These are phyloP conservation scores for Rosa persica DNA, from an alignment of 306 rosid genomes.

Conservation along the genomic window DNA sequence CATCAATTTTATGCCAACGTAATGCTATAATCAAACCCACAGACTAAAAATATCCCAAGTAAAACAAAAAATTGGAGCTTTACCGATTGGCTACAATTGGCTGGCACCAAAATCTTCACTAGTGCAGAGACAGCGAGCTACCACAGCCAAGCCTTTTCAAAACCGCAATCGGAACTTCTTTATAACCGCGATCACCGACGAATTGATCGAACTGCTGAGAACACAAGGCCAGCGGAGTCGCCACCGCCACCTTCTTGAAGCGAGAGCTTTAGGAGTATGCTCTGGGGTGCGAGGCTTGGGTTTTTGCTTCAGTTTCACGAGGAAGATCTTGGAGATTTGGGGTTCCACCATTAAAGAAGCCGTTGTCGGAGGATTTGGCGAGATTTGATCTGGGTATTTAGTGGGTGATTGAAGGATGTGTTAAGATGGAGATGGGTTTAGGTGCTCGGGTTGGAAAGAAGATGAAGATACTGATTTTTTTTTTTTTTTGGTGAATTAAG, in stretches of 20 bases:
- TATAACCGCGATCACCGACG: conserved; percentile 32
- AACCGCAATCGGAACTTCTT: conserved; percentile 28
- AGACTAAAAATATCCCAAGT: not conserved
- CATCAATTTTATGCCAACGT: too few relatives aligned
- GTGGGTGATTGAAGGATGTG: too few relatives aligned
- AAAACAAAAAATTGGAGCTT: conserved; percentile 5
- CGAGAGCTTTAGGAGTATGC: not conserved
- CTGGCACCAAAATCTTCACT: conserved; percentile 32
- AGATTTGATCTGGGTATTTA: too few relatives aligned
- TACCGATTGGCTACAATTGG: conserved; percentile 53
- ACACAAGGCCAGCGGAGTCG: conserved; percentile 19
- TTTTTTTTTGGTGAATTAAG: too few relatives aligned
- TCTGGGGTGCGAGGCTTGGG: too few relatives aligned
- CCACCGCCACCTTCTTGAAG: conserved; percentile 23
- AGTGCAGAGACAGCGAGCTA: conserved; percentile 28
- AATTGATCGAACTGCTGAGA: conserved; percentile 47
- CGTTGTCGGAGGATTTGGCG: too few relatives aligned
- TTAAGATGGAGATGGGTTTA: too few relatives aligned
- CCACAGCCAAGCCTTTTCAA: conserved; percentile 21
- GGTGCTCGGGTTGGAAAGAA: too few relatives aligned
- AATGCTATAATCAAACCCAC: not conserved
- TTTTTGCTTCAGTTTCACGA: too few relatives aligned
- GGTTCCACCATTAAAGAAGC: too few relatives aligned
- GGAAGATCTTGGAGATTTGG: too few relatives aligned
- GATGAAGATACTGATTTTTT: too few relatives aligned